These are phyloP conservation scores for Udeniomyces megalosporus DNA, from an alignment of 768 basidiomycete genomes.

Conservation along the genomic window DNA sequence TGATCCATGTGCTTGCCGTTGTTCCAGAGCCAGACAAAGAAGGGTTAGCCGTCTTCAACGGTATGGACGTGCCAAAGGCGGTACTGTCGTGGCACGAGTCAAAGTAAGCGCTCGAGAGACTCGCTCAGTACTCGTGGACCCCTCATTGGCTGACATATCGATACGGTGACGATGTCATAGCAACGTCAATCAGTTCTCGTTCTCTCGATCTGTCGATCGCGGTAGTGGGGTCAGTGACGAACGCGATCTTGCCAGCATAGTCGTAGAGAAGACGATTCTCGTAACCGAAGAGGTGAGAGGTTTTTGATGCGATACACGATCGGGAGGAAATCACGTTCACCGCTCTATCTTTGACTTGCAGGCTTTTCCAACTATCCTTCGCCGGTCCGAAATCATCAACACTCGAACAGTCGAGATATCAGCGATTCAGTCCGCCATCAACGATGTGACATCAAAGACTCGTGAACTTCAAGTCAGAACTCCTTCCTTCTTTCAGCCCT, in stretches of 20 bases:
- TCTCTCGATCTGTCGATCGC: slow-evolving; percentile 47
- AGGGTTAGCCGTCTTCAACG: slow-evolving; percentile 54
- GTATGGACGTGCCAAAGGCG: slow-evolving; percentile 61
- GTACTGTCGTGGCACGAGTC: slow-evolving; percentile 78
- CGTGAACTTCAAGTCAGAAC: slow-evolving; percentile 40
- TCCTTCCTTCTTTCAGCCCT: no score
- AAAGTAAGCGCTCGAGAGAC: slow-evolving; percentile 44
- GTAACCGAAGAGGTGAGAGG: slow-evolving; percentile 20
- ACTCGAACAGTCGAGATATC: slow-evolving; percentile 59
- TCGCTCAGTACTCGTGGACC: no score
- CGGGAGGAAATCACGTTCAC: slow-evolving; percentile 37
- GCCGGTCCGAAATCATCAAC: slow-evolving; percentile 68
- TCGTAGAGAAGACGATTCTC: slow-evolving; percentile 63
- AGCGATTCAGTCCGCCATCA: slow-evolving; percentile 65
- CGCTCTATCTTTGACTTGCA: slow-evolving; percentile 36
- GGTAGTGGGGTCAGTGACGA: slow-evolving; percentile 25
- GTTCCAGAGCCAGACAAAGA: slow-evolving; percentile 66
- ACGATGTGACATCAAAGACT: slow-evolving; percentile 64
- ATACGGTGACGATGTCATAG: slow-evolving; percentile 33
- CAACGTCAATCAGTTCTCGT: slow-evolving; percentile 68
- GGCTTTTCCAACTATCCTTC: slow-evolving; percentile 57
- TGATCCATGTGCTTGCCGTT: slow-evolving; percentile 76
- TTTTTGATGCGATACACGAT: no score
- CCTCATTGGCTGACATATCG: no score
- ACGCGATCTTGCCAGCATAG: slow-evolving; percentile 27